A percentile compares a stretch with the other conserved stretches of the same genome.
Evolutionary conservation across 495 filamentous ascomycete genomes (phyloP).

Genomic region (Massariosphaeria phaeospora): DNA sequence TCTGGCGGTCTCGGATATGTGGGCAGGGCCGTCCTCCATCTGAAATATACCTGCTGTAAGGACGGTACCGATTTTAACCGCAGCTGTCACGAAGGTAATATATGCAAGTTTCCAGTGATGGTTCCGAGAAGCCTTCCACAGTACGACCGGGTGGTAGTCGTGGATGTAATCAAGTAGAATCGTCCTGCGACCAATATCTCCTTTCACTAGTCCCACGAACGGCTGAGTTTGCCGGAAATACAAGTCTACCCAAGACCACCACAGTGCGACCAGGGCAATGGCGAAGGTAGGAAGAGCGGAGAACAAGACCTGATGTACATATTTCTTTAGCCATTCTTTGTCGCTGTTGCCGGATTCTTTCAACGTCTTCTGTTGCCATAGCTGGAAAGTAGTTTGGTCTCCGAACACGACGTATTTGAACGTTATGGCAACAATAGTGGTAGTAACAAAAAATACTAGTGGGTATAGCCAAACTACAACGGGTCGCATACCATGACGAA

Average conservation of each 20-base stretch:
- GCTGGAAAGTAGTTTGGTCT: neutral
- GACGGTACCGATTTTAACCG: neutral
- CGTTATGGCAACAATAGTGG: neutral
- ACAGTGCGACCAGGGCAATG: neutral
- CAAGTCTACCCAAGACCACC: neutral
- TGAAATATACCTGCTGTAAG: neutral
- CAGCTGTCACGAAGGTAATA: neutral
- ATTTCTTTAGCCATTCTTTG: neutral
- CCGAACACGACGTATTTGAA: neutral
- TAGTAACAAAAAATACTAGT: neutral
- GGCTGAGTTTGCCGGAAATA: conserved; percentile 1
- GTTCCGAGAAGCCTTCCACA: neutral
- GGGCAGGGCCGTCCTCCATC: neutral
- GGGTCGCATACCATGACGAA: too few relatives aligned
- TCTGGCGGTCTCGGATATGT: neutral
- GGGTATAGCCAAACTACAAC: too few relatives aligned
- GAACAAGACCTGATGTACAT: conserved; percentile 1
- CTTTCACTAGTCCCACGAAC: neutral
- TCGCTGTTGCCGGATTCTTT: neutral
- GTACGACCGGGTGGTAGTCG: neutral
- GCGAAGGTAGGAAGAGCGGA: neutral
- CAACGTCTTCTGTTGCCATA: neutral
- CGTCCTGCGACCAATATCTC: neutral
- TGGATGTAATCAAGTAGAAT: conserved; percentile 3
- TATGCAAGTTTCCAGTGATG: neutral